Base-by-base conservation (phyloP, 345 rosid genomes). In the Syzygium aromaticum region DNA sequence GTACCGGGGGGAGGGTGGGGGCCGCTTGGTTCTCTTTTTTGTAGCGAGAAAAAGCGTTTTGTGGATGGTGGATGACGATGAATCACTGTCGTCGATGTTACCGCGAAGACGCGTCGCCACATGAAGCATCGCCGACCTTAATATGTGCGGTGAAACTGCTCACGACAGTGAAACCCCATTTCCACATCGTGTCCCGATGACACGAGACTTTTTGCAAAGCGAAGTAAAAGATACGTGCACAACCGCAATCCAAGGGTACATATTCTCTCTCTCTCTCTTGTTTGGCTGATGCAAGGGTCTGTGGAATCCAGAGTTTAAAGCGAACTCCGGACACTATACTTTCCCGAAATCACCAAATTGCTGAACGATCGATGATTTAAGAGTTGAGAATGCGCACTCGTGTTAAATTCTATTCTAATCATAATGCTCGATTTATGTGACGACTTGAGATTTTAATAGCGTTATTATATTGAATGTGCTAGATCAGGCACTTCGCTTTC, bases 361-460 rank as follows among this genome's bases (percentile, higher is more conserved):
- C 46, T 19, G 49, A 21, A 73, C 23, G 25, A 8, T 21, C 0
- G 49, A 73, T 25, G 27, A 38, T 33, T 10, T 10, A 9, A 33
- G 25, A 19, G 3, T 73, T 0, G 27, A 19, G 4, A 2, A 2
- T 8, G 78, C 46, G 78, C 10, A 11, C 0, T 3, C 4, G 11
- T 3, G 5, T 4, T 17, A 5, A 67, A 19, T 40, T 17, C 13
- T 67, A 17, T 67, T 33, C 80, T 67, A 33, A 4, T 67, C 46
- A 4, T 21, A 33, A 21, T 22, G 49, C 80, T 38, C 22, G 49
- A 73, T 19, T 73, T 30, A 30, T 8, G 78, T 5, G 78, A 38
- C 8, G 43, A 19, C 14, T 73, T 0, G 49, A 38, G 80, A 73
- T 73, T 38, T 61, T 3, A 3, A 61, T 61, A 15, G 73, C 38